Evolutionary conservation across 768 basidiomycete genomes (phyloP).

Genomic region (Coprinopsis sp.): DNA sequence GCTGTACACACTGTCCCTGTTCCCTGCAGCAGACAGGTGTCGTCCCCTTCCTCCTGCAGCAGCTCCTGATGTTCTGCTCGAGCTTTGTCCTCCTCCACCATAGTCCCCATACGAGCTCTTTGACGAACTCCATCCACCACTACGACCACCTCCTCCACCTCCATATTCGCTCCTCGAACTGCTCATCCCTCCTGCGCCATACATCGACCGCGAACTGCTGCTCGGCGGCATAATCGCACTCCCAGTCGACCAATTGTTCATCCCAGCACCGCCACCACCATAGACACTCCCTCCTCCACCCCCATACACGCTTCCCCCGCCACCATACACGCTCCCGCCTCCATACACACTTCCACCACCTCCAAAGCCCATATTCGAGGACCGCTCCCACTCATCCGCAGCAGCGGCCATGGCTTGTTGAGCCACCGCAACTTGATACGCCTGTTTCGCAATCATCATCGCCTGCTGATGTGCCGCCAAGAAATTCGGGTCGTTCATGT

Average conservation of each 20-base stretch:
- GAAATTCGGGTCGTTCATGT: conserved; percentile 48
- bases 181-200: conserved; percentile 43
- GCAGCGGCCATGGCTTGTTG: conserved; percentile 87
- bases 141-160: conserved; percentile 36
- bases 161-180: conserved; percentile 65
- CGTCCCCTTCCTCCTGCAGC: too few species aligned
- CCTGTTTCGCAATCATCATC: conserved; percentile 82
- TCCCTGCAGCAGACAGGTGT: too few species aligned
- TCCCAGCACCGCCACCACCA: conserved; percentile 39
- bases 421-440: conserved; percentile 86
- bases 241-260: conserved; percentile 42
- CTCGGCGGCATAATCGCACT: conserved; percentile 48
- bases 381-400: conserved; percentile 89
- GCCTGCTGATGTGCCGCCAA: conserved; percentile 83
- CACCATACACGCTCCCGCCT: conserved; percentile 23
- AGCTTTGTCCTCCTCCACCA: too few species aligned
- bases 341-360: conserved; percentile 47
- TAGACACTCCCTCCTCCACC: conserved; percentile 29
- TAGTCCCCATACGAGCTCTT: conserved; percentile 73
- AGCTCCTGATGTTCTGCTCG: too few species aligned
- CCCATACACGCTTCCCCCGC: conserved; percentile 23
- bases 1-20: too few species aligned
- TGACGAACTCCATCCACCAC: conserved; percentile 51
- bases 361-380: conserved; percentile 49
- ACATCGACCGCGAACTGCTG: conserved; percentile 53